Conservation (phyloP, 1,139 yeast genomes). For the Debaryomyces subglobosus region DNA sequence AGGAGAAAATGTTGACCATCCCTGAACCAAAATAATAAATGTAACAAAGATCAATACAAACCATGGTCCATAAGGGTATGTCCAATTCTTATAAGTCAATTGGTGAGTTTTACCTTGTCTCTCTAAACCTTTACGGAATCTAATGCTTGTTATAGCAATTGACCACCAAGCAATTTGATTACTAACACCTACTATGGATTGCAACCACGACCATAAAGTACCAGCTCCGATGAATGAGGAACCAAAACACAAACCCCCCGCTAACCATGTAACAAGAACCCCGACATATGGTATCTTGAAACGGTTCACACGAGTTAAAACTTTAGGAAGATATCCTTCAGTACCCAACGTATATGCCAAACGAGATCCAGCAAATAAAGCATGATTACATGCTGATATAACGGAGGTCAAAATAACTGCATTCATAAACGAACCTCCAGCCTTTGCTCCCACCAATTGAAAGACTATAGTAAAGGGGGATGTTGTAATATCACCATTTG, state of each 20-base stretch:
- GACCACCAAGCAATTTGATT: slow-evolving; percentile 48
- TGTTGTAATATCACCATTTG: slow-evolving; percentile 48
- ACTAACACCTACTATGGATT: slow-evolving; percentile 46
- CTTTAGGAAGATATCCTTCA: slow-evolving; percentile 43
- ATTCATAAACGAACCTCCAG: slow-evolving; percentile 48
- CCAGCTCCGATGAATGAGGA: slow-evolving; percentile 49
- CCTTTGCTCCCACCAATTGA: slow-evolving; percentile 53
- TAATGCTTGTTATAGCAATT: slow-evolving; percentile 41
- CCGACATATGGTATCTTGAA: slow-evolving; percentile 44
- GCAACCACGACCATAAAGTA: slow-evolving; percentile 48
- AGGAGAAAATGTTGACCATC: slow-evolving; percentile 60
- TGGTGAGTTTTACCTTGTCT: slow-evolving; percentile 40
- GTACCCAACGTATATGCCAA: slow-evolving; percentile 44
- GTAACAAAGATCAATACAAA: slow-evolving; percentile 38
- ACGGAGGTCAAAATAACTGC: slow-evolving; percentile 48
- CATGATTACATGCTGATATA: slow-evolving; percentile 52
- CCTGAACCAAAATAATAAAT: slow-evolving; percentile 43
- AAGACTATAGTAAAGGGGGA: slow-evolving; percentile 70
- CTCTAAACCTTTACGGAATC: slow-evolving; percentile 43
- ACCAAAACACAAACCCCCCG: slow-evolving; percentile 47
- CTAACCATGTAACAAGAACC: slow-evolving; percentile 43
- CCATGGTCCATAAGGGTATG: slow-evolving; percentile 48
- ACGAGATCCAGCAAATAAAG: slow-evolving; percentile 47
- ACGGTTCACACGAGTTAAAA: slow-evolving; percentile 38
- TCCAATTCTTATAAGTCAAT: slow-evolving; percentile 42